phyloP scores from a whole-genome alignment of 345 rosid genomes.

The Draba incana region DNA sequence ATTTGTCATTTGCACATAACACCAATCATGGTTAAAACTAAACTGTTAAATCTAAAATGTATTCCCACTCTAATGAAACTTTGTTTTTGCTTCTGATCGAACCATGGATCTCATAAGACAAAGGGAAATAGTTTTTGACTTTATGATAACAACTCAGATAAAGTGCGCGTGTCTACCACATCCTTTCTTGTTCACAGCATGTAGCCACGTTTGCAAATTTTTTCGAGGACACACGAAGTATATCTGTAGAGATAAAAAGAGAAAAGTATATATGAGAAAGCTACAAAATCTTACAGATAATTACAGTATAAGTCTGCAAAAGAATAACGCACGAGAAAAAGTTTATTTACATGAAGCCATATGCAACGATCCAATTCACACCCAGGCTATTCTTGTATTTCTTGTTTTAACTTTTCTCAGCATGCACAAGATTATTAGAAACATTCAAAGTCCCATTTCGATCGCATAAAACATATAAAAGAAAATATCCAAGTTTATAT shows the following conservation, averaged over 20 bases:
- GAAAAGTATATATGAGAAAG: slow-evolving; percentile 18
- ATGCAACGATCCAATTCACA: slow-evolving; percentile 35
- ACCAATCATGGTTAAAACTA: background rate
- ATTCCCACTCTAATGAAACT: background rate
- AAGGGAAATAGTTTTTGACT: slow-evolving; percentile 22
- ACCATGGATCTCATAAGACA: slow-evolving; percentile 22
- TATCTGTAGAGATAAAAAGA: background rate
- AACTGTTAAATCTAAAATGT: background rate
- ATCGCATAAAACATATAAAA: background rate
- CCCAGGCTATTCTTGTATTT: slow-evolving; percentile 5
- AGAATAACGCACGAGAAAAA: slow-evolving; percentile 35
- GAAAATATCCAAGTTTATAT: background rate
- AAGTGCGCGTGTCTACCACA: slow-evolving; percentile 39
- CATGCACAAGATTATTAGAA: slow-evolving; percentile 11
- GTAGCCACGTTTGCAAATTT: slow-evolving; percentile 21
- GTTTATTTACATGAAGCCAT: slow-evolving; percentile 29
- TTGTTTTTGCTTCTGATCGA: background rate
- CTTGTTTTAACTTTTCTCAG: slow-evolving; percentile 24
- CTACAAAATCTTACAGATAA: slow-evolving; percentile 8
- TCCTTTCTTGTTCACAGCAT: slow-evolving; percentile 21
- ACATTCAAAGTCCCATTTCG: slow-evolving; percentile 24
- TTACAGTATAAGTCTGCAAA: slow-evolving; percentile 22
- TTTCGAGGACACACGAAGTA: slow-evolving; percentile 25
- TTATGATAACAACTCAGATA: slow-evolving; percentile 22
- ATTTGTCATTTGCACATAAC: background rate